These are phyloP conservation scores for Blastobotrys apis DNA, from an alignment of 1,139 yeast genomes.

Conservation along the genomic window DNA sequence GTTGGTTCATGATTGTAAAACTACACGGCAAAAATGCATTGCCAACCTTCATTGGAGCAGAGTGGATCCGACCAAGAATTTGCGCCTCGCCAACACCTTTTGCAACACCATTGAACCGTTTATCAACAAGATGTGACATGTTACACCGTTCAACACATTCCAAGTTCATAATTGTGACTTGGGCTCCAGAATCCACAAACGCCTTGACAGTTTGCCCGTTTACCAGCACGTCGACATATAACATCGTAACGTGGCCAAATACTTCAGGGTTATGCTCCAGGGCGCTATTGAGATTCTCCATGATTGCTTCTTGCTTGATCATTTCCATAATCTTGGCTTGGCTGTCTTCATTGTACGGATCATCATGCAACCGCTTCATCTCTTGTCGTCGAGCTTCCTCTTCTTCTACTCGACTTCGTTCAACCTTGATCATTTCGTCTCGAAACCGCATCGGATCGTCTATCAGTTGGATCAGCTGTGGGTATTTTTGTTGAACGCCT, in stretches of 20 bases:
- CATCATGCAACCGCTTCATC: slow-evolving; percentile 46
- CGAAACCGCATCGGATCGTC: slow-evolving; percentile 53
- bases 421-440: slow-evolving; percentile 40
- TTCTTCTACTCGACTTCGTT: slow-evolving; percentile 32
- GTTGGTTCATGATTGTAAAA: slow-evolving; percentile 74
- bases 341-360: slow-evolving; percentile 72
- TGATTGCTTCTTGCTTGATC: slow-evolving; percentile 67
- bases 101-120: slow-evolving; percentile 75
- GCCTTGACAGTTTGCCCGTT: slow-evolving; percentile 83
- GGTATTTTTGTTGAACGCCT: slow-evolving; percentile 35
- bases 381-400: slow-evolving; percentile 45
- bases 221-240: slow-evolving; percentile 70
- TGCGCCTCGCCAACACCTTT: slow-evolving; percentile 83
- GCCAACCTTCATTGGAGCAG: slow-evolving; percentile 81
- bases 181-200: slow-evolving; percentile 96
- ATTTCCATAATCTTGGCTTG: slow-evolving; percentile 65
- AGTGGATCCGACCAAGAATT: slow-evolving; percentile 80
- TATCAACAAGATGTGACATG: slow-evolving; percentile 71
- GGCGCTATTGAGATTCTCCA: slow-evolving; percentile 74
- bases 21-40: slow-evolving; percentile 67
- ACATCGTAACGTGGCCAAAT: slow-evolving; percentile 77
- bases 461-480: slow-evolving; percentile 39
- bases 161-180: slow-evolving; percentile 77
- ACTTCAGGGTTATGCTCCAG: slow-evolving; percentile 87
- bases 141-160: slow-evolving; percentile 70